Evolutionary conservation across 176 grass and related monocot species (phyloP).

Genomic region (Eragrostis nindensis): DNA sequence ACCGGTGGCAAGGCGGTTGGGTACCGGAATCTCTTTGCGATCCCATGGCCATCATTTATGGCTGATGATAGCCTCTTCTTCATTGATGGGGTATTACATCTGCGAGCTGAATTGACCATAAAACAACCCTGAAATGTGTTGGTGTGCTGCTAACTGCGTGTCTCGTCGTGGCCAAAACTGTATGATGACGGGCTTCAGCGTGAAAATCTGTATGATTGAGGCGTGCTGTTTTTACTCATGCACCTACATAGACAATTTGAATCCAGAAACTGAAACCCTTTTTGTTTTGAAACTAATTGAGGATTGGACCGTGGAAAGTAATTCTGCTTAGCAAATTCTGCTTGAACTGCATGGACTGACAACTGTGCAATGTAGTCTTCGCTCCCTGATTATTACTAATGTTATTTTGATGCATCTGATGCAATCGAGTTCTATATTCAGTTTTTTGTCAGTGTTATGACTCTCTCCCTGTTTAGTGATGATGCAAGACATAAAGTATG

Average conservation of each 20-base stretch:
- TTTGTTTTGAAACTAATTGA: constrained; percentile 35
- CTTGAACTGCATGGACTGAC: not conserved
- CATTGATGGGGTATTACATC: constrained; percentile 82
- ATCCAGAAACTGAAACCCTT: constrained; percentile 8
- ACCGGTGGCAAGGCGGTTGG: constrained; percentile 92
- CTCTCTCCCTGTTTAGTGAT: not conserved
- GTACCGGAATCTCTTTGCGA: constrained; percentile 89
- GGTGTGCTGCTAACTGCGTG: constrained; percentile 35
- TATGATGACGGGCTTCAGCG: constrained; percentile 1
- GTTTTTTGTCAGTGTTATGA: not conserved
- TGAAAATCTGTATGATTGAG: constrained; percentile 23
- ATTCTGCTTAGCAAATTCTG: not conserved
- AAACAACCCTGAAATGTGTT: constrained; percentile 57
- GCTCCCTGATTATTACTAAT: not conserved
- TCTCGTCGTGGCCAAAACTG: not conserved
- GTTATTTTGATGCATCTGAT: not conserved
- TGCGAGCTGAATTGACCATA: constrained; percentile 89
- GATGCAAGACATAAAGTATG: not conserved
- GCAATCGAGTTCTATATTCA: not conserved
- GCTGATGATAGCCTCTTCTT: constrained; percentile 94
- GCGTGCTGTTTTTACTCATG: constrained; percentile 27
- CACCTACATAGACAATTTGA: constrained; percentile 37
- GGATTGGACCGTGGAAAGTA: constrained; percentile 33
- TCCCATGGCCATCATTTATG: constrained; percentile 89
- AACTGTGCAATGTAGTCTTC: not conserved